Evolutionary conservation across 345 rosid species (phyloP).

Genomic region (Luvunga scandens): DNA sequence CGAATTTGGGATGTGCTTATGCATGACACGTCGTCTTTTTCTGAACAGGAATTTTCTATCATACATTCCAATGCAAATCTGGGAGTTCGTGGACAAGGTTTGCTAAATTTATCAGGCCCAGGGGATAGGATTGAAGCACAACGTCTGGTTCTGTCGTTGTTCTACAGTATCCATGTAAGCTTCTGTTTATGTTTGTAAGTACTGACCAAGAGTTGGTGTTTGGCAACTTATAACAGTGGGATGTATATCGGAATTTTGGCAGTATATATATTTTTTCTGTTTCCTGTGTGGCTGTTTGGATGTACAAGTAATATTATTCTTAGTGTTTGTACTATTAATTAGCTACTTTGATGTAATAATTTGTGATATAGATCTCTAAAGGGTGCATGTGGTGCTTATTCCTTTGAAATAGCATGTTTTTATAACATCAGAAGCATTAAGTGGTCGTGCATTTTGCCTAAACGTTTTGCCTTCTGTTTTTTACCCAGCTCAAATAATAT

Average conservation of each 20-base stretch:
- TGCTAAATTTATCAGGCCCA: constrained; percentile 85
- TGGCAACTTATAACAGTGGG: not conserved
- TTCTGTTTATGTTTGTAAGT: not conserved
- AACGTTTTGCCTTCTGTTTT: not conserved
- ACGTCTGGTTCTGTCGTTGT: constrained; percentile 85
- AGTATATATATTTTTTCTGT: not conserved
- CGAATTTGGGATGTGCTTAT: constrained; percentile 14
- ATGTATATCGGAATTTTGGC: not conserved
- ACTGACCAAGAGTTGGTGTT: not conserved
- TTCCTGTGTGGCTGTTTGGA: not conserved
- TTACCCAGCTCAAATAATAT: not conserved
- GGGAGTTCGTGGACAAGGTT: constrained; percentile 97
- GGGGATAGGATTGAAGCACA: constrained; percentile 95
- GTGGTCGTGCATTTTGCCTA: not conserved
- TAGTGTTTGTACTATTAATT: not conserved
- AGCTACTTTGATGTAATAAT: not conserved
- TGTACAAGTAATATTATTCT: not conserved
- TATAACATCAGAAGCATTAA: not conserved
- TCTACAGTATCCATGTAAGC: constrained; percentile 90
- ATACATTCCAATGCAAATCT: constrained; percentile 94
- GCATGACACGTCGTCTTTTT: constrained; percentile 8
- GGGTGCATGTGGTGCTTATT: not conserved
- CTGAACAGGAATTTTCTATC: constrained; percentile 78
- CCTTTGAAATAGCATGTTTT: not conserved
- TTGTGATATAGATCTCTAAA: not conserved